Evolutionary conservation across 768 basidiomycete genomes (phyloP).

Genomic region (Suillus occidentalis): DNA sequence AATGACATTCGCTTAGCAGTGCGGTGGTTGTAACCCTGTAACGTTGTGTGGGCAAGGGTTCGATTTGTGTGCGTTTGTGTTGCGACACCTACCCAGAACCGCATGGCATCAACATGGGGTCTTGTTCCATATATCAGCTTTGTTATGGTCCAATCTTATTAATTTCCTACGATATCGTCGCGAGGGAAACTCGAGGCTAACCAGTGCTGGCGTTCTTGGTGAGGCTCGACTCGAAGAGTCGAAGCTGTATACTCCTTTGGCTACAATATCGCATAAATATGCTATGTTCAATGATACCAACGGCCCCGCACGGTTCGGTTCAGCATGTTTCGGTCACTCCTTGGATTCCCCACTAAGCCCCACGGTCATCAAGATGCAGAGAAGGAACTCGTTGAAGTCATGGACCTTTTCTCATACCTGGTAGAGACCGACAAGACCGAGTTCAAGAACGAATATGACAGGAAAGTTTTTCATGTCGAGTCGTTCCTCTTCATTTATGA

Average conservation of each 20-base stretch:
- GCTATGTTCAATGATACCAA: not conserved
- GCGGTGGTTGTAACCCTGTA: not conserved
- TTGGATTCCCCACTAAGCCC: not conserved
- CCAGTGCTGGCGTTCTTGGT: not conserved
- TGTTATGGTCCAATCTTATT: not conserved
- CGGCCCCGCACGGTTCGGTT: not conserved
- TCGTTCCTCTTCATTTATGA: no score
- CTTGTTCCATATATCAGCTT: not conserved
- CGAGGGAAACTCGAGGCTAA: not conserved
- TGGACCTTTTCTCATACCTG: not conserved
- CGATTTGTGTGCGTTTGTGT: not conserved
- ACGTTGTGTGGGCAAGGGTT: not conserved
- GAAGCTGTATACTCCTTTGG: not conserved
- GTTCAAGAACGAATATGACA: not conserved
- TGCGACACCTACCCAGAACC: not conserved
- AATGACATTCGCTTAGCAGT: not conserved
- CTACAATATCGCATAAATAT: conserved; percentile 1
- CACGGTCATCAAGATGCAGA: not conserved
- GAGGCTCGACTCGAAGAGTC: not conserved
- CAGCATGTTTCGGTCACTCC: conserved; percentile 2
- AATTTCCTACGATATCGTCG: not conserved
- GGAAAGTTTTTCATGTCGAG: not conserved
- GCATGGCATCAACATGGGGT: not conserved
- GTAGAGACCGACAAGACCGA: not conserved
- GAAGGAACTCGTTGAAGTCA: not conserved